These are phyloP conservation scores for Sextonia rubra DNA, from an alignment of 164 flowering plant genomes.

Conservation along the genomic window DNA sequence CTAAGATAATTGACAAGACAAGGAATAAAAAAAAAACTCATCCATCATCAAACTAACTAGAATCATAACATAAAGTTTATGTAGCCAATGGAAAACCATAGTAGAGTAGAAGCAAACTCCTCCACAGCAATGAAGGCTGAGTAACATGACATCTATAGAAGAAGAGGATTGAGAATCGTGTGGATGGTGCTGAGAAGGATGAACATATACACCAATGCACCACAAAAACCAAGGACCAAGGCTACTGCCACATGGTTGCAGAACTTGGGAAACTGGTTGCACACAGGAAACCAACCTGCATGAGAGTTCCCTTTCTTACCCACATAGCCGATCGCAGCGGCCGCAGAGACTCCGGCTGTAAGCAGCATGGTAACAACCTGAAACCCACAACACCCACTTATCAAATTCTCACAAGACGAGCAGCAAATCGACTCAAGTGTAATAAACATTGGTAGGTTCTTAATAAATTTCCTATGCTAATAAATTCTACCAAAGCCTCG, in stretches of 20 bases:
- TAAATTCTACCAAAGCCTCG: neutral
- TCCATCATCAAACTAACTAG: neutral
- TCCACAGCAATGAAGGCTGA: neutral
- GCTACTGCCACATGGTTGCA: conserved; percentile 54
- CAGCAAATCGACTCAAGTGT: no score
- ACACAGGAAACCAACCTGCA: conserved; percentile 78
- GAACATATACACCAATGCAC: conserved; percentile 32
- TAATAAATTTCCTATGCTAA: neutral
- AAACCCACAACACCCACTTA: neutral
- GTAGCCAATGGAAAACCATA: no score
- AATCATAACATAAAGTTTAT: no score
- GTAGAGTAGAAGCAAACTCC: neutral
- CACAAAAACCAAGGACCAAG: conserved; percentile 47
- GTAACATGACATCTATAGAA: conserved; percentile 7
- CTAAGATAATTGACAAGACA: no score
- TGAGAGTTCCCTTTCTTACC: conserved; percentile 66
- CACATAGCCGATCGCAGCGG: conserved; percentile 56
- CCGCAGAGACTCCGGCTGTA: conserved; percentile 58
- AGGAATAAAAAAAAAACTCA: no score
- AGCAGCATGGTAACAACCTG: conserved; percentile 51
- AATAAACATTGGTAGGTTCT: neutral
- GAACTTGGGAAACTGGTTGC: conserved; percentile 58
- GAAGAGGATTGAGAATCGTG: conserved; percentile 28
- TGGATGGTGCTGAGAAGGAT: conserved; percentile 40
- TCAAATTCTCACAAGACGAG: neutral